These are phyloP conservation scores for Penicillium chermesinum DNA, from an alignment of 495 filamentous ascomycete genomes.

Conservation along the genomic window DNA sequence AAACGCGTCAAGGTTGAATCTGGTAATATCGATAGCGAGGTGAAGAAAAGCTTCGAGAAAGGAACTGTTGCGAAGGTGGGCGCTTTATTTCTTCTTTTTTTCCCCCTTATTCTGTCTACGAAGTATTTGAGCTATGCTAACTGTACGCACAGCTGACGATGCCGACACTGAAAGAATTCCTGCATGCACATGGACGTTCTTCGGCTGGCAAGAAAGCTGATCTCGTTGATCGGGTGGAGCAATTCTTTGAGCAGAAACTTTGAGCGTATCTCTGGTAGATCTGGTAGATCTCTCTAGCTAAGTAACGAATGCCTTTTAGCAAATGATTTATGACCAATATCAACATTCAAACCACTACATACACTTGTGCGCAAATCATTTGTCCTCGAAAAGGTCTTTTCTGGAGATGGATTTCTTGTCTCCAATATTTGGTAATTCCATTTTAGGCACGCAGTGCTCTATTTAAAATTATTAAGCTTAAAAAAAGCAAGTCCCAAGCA, in stretches of 20 bases:
- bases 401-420: too few species aligned
- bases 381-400: too few species aligned
- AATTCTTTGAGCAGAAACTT: slow-evolving; percentile 61
- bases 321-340: background rate
- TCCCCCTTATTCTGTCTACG: too few species aligned
- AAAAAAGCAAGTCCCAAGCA: background rate
- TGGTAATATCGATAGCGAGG: slow-evolving; percentile 46
- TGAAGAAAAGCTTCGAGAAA: slow-evolving; percentile 56
- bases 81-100: background rate
- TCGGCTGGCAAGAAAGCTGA: slow-evolving; percentile 71
- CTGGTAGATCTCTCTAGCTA: background rate
- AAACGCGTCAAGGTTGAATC: slow-evolving; percentile 51
- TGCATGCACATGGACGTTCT: slow-evolving; percentile 56
- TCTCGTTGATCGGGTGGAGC: slow-evolving; percentile 71
- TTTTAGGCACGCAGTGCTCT: background rate
- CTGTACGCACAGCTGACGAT: slow-evolving; percentile 53
- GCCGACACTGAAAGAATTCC: slow-evolving; percentile 61
- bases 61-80: slow-evolving; percentile 56
- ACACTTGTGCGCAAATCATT: too few species aligned
- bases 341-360: background rate
- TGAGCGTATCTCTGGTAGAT: too few species aligned
- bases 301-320: background rate
- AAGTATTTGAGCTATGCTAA: slow-evolving; percentile 1
- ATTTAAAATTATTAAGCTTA: background rate
- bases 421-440: too few species aligned